Base-by-base conservation (phyloP, 495 filamentous ascomycete genomes). In the Extremus antarcticus region DNA sequence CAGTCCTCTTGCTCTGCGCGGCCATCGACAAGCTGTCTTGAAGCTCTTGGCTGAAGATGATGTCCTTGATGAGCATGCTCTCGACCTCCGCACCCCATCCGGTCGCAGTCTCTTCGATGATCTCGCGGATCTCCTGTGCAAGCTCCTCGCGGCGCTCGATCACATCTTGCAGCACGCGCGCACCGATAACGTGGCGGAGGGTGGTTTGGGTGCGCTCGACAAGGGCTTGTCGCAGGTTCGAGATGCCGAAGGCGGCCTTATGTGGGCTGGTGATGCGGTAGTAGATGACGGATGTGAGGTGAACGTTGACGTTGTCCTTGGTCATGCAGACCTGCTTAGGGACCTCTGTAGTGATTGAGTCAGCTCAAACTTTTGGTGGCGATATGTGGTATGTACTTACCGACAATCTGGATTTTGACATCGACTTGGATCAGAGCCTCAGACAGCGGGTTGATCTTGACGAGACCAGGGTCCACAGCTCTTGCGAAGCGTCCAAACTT, bases 11-110 rank as follows among this genome's bases (percentile, higher is more conserved):
- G 73, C 81, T 85, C 77, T 98, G 90, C n/a, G 92, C 92, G n/a
- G 92, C 92, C 92, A 99, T 99, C 66, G 87, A 92, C 53, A 99
- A 79, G n/a, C 87, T 92, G 56, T 96, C 92, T 70, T 99, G 92
- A 25, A 99, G 81, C 56, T 97, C 92, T 65, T 84, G 79, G 76
- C 80, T 86, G 83, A 99, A 99, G 68, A 96, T 88, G 68, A 99
- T 94, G 70, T 99, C 92, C 72, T 99, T 99, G 78, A 99, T 88
- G 54, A 99, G 80, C 94, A 99, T 99, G 64, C 82, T 87, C 77
- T 97, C 94, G 54, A 99, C 92, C 65, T 87, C 79, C 20, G 94
- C 90, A 71, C 92, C 92, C 92, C 92, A 99, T 57, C 88, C 90
- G 23, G 79, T 71, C 17, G 92, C 92, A 3, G 95, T 91, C 58